These are phyloP conservation scores for Xylaria sp. DNA, from an alignment of 2,329 filamentous ascomycete species.

Conservation along the genomic window DNA sequence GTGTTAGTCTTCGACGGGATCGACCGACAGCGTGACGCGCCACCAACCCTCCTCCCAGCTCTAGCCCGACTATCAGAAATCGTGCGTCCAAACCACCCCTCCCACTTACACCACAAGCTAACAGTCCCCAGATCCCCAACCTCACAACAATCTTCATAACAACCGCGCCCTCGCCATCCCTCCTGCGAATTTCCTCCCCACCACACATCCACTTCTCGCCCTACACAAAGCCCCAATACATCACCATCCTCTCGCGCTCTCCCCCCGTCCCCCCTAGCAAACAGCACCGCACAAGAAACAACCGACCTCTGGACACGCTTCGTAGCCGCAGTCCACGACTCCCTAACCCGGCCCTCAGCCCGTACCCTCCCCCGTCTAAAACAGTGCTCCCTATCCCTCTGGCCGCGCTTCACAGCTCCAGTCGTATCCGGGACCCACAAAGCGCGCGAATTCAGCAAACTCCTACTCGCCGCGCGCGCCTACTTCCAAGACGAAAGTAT, in stretches of 20 bases:
- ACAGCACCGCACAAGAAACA: conserved; percentile 51
- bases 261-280: conserved; percentile 43
- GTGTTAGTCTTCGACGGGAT: conserved; percentile 84
- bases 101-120: conserved; percentile 2
- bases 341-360: conserved; percentile 72
- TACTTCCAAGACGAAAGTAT: conserved; percentile 70
- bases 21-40: conserved; percentile 75
- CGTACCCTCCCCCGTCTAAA: conserved; percentile 71
- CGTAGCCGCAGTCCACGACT: conserved; percentile 78
- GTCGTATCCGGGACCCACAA: conserved; percentile 67
- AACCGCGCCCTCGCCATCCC: conserved; percentile 45
- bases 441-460: conserved; percentile 75
- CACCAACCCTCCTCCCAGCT: conserved; percentile 72
- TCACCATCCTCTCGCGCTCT: conserved; percentile 62
- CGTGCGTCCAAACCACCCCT: conserved; percentile 43
- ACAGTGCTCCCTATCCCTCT: conserved; percentile 66
- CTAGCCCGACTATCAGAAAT: conserved; percentile 76
- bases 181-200: conserved; percentile 56
- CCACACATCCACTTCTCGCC: conserved; percentile 78
- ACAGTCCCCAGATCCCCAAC: conserved; percentile 59
- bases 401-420: conserved; percentile 78
- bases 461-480: conserved; percentile 65
- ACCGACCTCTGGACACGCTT: conserved; percentile 74
- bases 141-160: conserved; percentile 63
- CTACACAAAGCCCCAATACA: conserved; percentile 75